Base-by-base conservation (phyloP, 139 green algal genomes). In the Gonium pectorale region DNA sequence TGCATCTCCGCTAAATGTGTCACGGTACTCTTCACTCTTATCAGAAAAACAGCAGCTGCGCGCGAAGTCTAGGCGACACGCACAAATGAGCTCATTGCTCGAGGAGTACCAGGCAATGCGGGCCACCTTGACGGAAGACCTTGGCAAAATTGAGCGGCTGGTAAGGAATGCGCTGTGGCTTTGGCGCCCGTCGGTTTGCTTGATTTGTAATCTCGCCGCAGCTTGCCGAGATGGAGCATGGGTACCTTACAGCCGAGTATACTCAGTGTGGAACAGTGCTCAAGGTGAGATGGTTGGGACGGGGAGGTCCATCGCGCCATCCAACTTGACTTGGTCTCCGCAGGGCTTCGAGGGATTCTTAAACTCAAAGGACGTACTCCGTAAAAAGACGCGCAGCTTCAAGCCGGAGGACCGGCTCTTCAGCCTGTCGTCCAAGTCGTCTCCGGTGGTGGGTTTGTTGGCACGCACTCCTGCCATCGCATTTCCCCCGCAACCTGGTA, bases 261-360 rank as follows among this genome's bases (percentile, higher is more conserved):
- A 91, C 67, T 21, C 83, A 91, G 46, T 89, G 88, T 41, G 94
- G 93, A 68, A 95, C 83, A 3, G 92, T 94, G 0, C 54, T 95
- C 21, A 96, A 96, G 93, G 93, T 92, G 29, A 19, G n/a, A n/a
- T n/a, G n/a, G n/a, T n/a, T n/a, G n/a, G n/a, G n/a, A n/a, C n/a
- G n/a, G n/a, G n/a, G n/a, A n/a, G n/a, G n/a, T n/a, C n/a, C n/a
- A n/a, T n/a, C n/a, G n/a, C n/a, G n/a, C n/a, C n/a, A n/a, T n/a
- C n/a, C n/a, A n/a, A n/a, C n/a, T n/a, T n/a, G n/a, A n/a, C n/a
- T n/a, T n/a, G n/a, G n/a, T 67, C 9, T 21, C 17, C 49, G 83
- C 90, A 96, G 93, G 94, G 94, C 24, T 97, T 96, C 83, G 93
- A 96, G 62, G 94, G 93, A 22, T 95, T 93, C 80, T 83, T 97